Evolutionary conservation across 306 rosid genomes (phyloP), one percentile per base, ranked within the genome.

Genomic region (Styphnolobium japonicum): DNA sequence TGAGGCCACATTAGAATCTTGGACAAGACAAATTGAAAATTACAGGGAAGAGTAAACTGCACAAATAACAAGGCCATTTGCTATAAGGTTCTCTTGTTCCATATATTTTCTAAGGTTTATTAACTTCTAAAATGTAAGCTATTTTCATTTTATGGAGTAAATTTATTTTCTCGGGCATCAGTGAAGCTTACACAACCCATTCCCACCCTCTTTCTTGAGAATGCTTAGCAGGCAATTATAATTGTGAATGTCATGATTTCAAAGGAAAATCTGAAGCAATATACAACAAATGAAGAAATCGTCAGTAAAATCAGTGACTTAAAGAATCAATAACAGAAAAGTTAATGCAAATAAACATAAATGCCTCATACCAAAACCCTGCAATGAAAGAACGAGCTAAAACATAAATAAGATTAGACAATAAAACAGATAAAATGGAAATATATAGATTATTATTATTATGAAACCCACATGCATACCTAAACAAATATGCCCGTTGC

Each of bases 401-500:
- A 45, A 49, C 10, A 52, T 18, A 25, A 48, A 65, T n/a, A 22
- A 34, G 39, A 46, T 19, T 15, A 60, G 48, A 77, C 3, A 56
- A n/a, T 12, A 46, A 27, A 58, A 75, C 45, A 60, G 22, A 23
- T 29, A 2, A 23, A 60, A 14, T 3, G 27, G 16, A 53, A 55
- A 36, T 3, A 39, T 2, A 66, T 15, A 66, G 4, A 14, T 2
- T 51, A 33, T 73, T 21, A 31, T 36, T 29, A 42, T 56, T 5
- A 25, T 2, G 19, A 48, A 45, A 77, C 45, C 73, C 16, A 78
- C n/a, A 76, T 36, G 58, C 69, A 79, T 84, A 96, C 99, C 99
- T 90, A 96, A 88, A 84, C 99, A 96, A 80, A 96, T 96, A 86
- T 96, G 99, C 33, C 99, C 99, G 11, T 96, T 96, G 88, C 99